These are phyloP conservation scores for Trichophaea hybrida DNA, from an alignment of 2,329 filamentous ascomycete genomes.

Conservation along the genomic window DNA sequence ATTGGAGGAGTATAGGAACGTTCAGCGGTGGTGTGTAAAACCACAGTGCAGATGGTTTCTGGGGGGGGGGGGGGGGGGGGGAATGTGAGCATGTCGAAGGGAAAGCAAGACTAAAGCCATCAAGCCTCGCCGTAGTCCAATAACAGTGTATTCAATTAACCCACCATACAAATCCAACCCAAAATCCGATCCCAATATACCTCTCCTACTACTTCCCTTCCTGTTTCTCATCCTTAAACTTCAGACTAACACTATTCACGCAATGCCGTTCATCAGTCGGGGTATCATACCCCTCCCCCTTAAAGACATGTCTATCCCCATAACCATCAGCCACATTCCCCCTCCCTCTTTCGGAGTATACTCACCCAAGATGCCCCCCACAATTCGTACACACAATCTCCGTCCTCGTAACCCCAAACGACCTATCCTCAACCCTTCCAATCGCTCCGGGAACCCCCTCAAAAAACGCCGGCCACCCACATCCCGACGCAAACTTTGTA, in stretches of 20 bases:
- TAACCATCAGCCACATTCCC: neutral
- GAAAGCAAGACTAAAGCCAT: no score
- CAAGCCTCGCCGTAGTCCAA: no score
- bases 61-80: no score
- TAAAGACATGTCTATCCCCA: slow-evolving; percentile 55
- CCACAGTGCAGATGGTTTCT: no score
- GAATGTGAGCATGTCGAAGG: no score
- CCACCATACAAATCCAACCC: neutral
- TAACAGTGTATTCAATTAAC: no score
- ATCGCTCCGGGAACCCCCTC: slow-evolving; percentile 88
- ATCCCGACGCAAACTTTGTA: slow-evolving; percentile 93
- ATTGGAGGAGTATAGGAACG: no score
- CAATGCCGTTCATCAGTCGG: slow-evolving; percentile 95
- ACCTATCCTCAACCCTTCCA: slow-evolving; percentile 59
- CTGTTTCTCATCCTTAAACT: slow-evolving; percentile 44
- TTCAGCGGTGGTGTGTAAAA: no score
- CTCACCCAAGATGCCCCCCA: slow-evolving; percentile 63
- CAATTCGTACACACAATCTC: slow-evolving; percentile 95
- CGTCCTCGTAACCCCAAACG: slow-evolving; percentile 68
- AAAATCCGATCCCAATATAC: neutral
- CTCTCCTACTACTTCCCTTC: slow-evolving; percentile 30
- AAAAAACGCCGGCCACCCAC: slow-evolving; percentile 96
- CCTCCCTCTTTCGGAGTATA: neutral
- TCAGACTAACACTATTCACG: slow-evolving; percentile 84
- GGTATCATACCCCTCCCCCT: slow-evolving; percentile 68